Evolutionary conservation across 2,329 filamentous ascomycete genomes (phyloP).

Genomic region (Setomelanomma holmii): DNA sequence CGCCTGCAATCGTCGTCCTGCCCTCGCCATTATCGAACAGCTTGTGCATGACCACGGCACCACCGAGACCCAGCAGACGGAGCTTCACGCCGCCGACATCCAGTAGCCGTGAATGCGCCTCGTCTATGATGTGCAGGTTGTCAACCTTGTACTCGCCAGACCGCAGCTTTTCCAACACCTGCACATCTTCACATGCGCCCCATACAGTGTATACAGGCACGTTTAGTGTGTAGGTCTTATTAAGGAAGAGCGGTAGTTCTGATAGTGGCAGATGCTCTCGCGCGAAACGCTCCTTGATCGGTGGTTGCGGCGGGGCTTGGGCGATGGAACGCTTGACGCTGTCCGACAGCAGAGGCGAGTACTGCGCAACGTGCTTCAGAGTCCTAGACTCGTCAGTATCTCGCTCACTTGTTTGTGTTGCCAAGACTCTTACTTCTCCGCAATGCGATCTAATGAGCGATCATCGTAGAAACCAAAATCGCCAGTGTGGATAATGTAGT

Average conservation of each 20-base stretch:
- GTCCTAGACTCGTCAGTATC: slow-evolving; percentile 66
- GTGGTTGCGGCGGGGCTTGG: slow-evolving; percentile 68
- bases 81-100: slow-evolving; percentile 97
- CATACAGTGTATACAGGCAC: slow-evolving; percentile 98
- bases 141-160: slow-evolving; percentile 97
- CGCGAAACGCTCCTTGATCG: slow-evolving; percentile 83
- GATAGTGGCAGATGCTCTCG: slow-evolving; percentile 87
- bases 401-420: slow-evolving; percentile 3
- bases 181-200: slow-evolving; percentile 98
- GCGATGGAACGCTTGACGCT: slow-evolving; percentile 71
- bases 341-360: slow-evolving; percentile 91
- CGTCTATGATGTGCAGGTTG: slow-evolving; percentile 98
- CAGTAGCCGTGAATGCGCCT: slow-evolving; percentile 92
- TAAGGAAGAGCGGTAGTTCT: slow-evolving; percentile 87
- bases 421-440: slow-evolving; percentile 87
- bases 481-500: slow-evolving; percentile 98
- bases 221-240: slow-evolving; percentile 87
- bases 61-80: slow-evolving; percentile 88
- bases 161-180: slow-evolving; percentile 95
- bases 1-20: slow-evolving; percentile 95
- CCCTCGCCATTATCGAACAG: slow-evolving; percentile 98
- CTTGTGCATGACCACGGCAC: slow-evolving; percentile 99
- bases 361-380: slow-evolving; percentile 97
- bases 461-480: slow-evolving; percentile 99
- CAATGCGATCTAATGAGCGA: slow-evolving; percentile 92